Conservation (phyloP, 208 protist genomes). For the Trypanosoma scelopori region DNA sequence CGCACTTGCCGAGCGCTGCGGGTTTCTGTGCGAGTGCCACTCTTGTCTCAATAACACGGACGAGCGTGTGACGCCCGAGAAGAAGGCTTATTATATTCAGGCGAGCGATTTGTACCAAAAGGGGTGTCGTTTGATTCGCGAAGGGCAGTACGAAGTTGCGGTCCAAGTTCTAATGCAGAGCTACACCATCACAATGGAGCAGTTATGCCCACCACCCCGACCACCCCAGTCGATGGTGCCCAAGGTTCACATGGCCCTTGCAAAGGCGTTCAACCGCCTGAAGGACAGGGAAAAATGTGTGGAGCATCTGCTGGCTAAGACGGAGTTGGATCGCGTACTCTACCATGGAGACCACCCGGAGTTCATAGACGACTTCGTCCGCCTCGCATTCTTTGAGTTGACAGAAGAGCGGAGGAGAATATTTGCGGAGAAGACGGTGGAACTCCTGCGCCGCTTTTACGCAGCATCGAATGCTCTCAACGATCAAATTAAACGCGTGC, state of each 20-base stretch:
- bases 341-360: conserved; percentile 60
- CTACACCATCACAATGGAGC: conserved; percentile 82
- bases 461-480: conserved; percentile 55
- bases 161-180: conserved; percentile 85
- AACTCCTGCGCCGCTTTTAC: conserved; percentile 70
- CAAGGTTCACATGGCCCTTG: conserved; percentile 82
- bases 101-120: conserved; percentile 90
- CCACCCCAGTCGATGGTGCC: conserved; percentile 85
- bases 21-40: conserved; percentile 75
- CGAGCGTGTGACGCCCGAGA: conserved; percentile 52
- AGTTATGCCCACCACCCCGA: conserved; percentile 78
- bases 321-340: conserved; percentile 49
- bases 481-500: conserved; percentile 47
- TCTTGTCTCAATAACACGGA: conserved; percentile 69
- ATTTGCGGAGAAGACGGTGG: conserved; percentile 57
- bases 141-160: conserved; percentile 69
- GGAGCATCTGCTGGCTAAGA: conserved; percentile 63
- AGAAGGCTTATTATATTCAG: conserved; percentile 82
- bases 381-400: conserved; percentile 56
- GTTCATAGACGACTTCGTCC: conserved; percentile 76
- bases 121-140: conserved; percentile 73
- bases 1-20: conserved; percentile 66
- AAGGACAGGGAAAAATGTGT: conserved; percentile 73
- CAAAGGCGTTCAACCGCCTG: conserved; percentile 77
- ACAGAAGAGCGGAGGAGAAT: conserved; percentile 34